Evolutionary conservation across 106 monocot genomes (phyloP).

Genomic region (Platanthera zijinensis): DNA sequence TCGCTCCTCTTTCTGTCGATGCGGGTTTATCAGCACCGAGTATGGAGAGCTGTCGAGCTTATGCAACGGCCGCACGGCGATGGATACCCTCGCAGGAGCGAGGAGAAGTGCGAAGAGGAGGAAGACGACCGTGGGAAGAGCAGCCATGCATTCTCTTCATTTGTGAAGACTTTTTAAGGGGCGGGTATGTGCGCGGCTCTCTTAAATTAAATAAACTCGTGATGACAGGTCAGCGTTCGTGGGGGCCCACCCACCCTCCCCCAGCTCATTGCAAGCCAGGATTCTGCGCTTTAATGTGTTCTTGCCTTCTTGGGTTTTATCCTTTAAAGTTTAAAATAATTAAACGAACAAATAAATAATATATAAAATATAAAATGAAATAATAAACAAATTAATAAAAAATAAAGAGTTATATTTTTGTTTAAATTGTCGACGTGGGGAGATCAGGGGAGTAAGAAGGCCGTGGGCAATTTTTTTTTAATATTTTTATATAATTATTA

Average conservation of each 20-base stretch:
- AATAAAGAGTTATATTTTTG: no score
- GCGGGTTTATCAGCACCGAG: background rate
- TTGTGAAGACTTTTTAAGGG: background rate
- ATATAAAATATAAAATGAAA: no score
- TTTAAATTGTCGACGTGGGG: no score
- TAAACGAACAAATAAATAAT: no score
- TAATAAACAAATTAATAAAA: no score
- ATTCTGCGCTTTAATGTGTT: background rate
- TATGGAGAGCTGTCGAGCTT: background rate
- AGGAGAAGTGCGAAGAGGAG: constrained; percentile 3
- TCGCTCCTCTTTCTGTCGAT: background rate
- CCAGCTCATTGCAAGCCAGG: constrained; percentile 15
- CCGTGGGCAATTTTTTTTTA: no score
- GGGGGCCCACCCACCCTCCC: background rate
- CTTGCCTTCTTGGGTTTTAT: background rate
- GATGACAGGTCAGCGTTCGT: constrained; percentile 9
- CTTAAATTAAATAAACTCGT: constrained; percentile 14
- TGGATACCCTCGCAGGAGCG: background rate
- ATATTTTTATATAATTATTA: no score
- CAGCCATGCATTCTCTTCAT: background rate
- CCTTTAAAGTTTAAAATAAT: no score
- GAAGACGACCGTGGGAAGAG: constrained; percentile 2
- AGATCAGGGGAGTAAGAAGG: no score
- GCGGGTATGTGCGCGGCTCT: background rate
- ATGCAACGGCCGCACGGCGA: background rate